phyloP scores from a whole-genome alignment of 352 stramenopile genomes.

The Phytophthora litchii region DNA sequence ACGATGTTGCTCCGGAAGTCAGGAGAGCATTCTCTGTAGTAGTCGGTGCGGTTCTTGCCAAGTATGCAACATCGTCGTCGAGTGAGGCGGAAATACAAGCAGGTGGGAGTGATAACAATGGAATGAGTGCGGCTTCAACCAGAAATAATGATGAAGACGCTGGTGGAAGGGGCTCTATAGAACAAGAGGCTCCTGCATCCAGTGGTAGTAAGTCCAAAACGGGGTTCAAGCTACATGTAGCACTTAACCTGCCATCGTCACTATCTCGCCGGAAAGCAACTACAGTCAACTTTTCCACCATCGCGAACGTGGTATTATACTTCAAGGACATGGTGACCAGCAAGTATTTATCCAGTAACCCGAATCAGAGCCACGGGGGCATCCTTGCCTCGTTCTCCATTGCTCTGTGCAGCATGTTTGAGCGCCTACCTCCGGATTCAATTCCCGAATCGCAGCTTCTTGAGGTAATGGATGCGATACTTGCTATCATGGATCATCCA shows the following conservation, averaged over 20 bases:
- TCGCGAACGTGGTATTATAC: conserved; percentile 76
- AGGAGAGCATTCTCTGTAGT: conserved; percentile 68
- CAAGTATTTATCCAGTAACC: conserved; percentile 64
- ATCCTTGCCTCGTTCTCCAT: conserved; percentile 77
- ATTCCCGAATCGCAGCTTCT: conserved; percentile 66
- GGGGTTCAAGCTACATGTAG: conserved; percentile 79
- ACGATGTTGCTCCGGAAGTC: conserved; percentile 68
- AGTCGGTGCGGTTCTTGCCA: conserved; percentile 79
- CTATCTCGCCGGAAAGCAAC: conserved; percentile 66
- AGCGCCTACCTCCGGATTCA: conserved; percentile 63
- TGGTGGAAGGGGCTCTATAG: conserved; percentile 28
- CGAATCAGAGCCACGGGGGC: conserved; percentile 62
- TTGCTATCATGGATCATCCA: conserved; percentile 74
- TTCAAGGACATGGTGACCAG: conserved; percentile 76
- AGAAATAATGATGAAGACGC: conserved; percentile 41
- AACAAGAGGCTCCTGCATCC: conserved; percentile 29
- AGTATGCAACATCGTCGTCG: conserved; percentile 61
- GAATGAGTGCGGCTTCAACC: conserved; percentile 8
- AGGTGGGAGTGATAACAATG: conserved; percentile 16
- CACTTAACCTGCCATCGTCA: conserved; percentile 48
- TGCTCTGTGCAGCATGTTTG: conserved; percentile 79
- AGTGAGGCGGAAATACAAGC: conserved; percentile 52
- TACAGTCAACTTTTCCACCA: conserved; percentile 71
- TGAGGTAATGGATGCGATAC: conserved; percentile 67
- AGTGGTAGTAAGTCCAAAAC: conserved; percentile 57